Conservation (phyloP, 1,284 basidiomycete species). For the Rhodofomes roseus region DNA sequence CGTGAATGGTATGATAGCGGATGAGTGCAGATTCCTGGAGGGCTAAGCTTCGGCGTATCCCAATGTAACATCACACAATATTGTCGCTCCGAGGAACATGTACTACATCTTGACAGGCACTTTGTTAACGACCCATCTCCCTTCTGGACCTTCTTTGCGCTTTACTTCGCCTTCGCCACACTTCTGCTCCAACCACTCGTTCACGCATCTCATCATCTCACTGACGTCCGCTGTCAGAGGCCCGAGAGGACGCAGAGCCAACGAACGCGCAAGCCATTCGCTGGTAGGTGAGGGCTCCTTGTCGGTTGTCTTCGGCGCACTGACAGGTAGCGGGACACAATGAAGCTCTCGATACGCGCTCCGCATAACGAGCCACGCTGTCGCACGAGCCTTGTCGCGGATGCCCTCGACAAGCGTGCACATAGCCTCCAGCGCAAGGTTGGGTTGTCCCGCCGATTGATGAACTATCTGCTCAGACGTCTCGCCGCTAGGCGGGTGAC, state of each 20-base stretch:
- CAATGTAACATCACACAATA: background rate
- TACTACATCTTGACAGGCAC: conserved; percentile 9
- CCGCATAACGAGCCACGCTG: conserved; percentile 57
- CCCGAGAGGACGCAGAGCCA: conserved; percentile 32
- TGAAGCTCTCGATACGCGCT: conserved; percentile 62
- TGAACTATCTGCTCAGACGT: no score
- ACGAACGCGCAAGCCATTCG: conserved; percentile 48
- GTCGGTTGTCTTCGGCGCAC: conserved; percentile 26
- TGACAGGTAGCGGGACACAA: conserved; percentile 17
- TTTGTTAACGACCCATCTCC: conserved; percentile 50
- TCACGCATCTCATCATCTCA: conserved; percentile 20
- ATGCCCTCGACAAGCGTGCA: conserved; percentile 41
- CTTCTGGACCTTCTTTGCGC: conserved; percentile 46
- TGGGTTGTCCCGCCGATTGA: background rate
- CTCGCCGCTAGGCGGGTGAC: background rate
- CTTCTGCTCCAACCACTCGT: conserved; percentile 50
- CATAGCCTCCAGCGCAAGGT: conserved; percentile 41
- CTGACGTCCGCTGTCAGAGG: background rate
- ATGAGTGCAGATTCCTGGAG: no score
- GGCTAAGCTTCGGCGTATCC: no score
- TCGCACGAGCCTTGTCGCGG: conserved; percentile 45
- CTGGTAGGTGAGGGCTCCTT: conserved; percentile 31
- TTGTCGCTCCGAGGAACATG: background rate
- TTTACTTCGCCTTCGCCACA: conserved; percentile 42
- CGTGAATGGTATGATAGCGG: background rate